Evolutionary conservation across 805 yeast species (phyloP), one percentile per base, ranked within the genome.

Genomic region (Pichia sporocuriosa): DNA sequence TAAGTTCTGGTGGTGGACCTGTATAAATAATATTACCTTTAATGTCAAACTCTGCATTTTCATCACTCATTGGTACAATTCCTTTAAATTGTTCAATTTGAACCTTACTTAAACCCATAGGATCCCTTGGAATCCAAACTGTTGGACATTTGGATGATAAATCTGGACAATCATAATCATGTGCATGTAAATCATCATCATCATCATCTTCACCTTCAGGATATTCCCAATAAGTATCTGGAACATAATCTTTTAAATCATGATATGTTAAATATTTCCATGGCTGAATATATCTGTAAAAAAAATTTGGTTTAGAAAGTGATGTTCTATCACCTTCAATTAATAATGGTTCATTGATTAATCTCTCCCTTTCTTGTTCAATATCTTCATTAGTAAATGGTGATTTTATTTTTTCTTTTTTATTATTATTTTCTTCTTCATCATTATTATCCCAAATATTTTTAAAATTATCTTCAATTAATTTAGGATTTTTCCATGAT

Each of bases 51-150:
- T 65, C 59, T 1, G 96, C 76, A 50, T 81, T 80, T 35, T 72
- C 78, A 57, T 88, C 95, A 41, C 76, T 68, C 38, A 84, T 77
- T 15, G 73, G 70, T 36, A 87, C 74, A 7, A 77, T 67, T 1
- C 69, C 72, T 17, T 66, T 58, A 39, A 85, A 70, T 32, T 75
- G 67, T 30, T 71, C 72, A 19, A 84, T 79, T 52, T 81, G 78
- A 12, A 55, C 57, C 2, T 68, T 63, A 1, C 95, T 83, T 52
- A 86, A 73, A 1, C 97, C 97, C 74, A 78, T 76, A 9, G 85
- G 81, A 59, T 90, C 98, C 44, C 68, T 67, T n/a, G 97, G 94
- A 54, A 90, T 77, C 98, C 98, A 90, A 17, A 90, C 65, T n/a
- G 70, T 68, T 2, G 95, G 95, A 51, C 84, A 73, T 34, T 68